These are phyloP conservation scores for Pythium sp. DNA, from an alignment of 352 stramenopile genomes.

Conservation along the genomic window DNA sequence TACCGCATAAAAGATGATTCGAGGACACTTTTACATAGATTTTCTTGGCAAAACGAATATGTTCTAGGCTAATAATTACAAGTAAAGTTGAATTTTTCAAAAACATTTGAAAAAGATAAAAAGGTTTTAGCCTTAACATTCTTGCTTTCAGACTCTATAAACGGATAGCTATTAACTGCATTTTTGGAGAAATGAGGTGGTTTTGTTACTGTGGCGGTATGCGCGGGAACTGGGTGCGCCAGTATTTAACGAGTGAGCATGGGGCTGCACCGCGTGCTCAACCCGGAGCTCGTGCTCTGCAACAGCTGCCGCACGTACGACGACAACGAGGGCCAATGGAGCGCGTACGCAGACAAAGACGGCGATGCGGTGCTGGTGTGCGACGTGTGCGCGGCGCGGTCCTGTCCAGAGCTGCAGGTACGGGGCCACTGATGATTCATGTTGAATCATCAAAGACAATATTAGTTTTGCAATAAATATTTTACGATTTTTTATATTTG, in stretches of 20 bases:
- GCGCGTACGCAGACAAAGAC: slow-evolving; percentile 23
- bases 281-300: slow-evolving; percentile 65
- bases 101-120: too few relatives aligned
- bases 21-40: too few relatives aligned
- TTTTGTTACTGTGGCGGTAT: background rate
- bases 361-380: slow-evolving; percentile 45
- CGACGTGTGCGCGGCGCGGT: slow-evolving; percentile 51
- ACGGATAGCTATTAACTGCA: background rate
- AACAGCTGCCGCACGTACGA: slow-evolving; percentile 34
- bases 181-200: background rate
- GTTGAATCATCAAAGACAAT: too few relatives aligned
- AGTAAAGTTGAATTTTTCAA: too few relatives aligned
- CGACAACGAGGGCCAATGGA: slow-evolving; percentile 30
- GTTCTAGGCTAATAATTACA: too few relatives aligned
- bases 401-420: slow-evolving; percentile 52
- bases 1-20: too few relatives aligned
- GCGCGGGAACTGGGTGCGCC: background rate
- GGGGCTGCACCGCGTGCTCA: slow-evolving; percentile 41
- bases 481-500: too few relatives aligned
- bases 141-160: too few relatives aligned
- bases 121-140: background rate
- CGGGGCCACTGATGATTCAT: slow-evolving; percentile 23
- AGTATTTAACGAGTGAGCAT: slow-evolving; percentile 17
- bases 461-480: too few relatives aligned
- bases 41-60: too few relatives aligned